Conservation (phyloP, 352 stramenopile species). For the Globisporangium uncinulatum region DNA sequence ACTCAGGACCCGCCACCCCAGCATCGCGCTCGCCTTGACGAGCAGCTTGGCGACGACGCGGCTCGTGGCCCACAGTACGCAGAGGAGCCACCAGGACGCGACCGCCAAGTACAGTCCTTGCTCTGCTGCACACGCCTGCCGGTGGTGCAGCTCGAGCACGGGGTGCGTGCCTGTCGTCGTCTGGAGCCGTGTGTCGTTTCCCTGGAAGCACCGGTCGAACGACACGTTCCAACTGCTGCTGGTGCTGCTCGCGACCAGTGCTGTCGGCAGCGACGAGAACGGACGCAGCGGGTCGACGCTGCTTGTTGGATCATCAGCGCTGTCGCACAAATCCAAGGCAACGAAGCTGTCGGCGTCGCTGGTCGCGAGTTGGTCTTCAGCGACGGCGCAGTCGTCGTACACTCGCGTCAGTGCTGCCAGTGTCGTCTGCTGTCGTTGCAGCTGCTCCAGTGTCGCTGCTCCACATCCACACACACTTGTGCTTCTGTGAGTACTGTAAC, state of each 20-base stretch:
- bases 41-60: slow-evolving; percentile 43
- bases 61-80: slow-evolving; percentile 36
- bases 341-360: background rate
- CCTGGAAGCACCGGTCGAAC: slow-evolving; percentile 7
- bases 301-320: background rate
- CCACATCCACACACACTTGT: background rate
- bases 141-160: slow-evolving; percentile 27
- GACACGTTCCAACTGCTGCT: background rate
- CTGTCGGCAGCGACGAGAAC: background rate
- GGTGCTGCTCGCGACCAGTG: background rate
- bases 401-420: slow-evolving; percentile 2
- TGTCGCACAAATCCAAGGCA: background rate
- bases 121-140: slow-evolving; percentile 44
- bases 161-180: background rate
- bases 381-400: slow-evolving; percentile 3
- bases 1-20: slow-evolving; percentile 60
- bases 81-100: slow-evolving; percentile 59
- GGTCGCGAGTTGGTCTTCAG: background rate
- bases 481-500: no score
- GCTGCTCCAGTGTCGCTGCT: background rate
- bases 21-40: slow-evolving; percentile 29
- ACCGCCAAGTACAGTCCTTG: slow-evolving; percentile 50
- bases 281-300: background rate
- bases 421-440: slow-evolving; percentile 2
- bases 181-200: background rate